Evolutionary conservation across 129 eudicot genomes (phyloP).

Genomic region (Deinandra increscens): DNA sequence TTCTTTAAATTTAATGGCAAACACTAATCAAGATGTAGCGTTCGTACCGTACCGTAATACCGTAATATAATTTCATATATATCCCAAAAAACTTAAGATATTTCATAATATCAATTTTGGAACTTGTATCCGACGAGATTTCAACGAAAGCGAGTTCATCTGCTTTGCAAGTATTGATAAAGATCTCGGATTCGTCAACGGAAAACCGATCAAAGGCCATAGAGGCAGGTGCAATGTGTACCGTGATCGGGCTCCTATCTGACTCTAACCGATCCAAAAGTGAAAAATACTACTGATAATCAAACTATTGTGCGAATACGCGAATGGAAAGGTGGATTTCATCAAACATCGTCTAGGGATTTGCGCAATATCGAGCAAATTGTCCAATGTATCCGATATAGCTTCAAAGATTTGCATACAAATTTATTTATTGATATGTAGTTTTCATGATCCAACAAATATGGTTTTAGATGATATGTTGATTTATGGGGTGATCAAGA

Average conservation of each 20-base stretch:
- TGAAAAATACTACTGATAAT: slow-evolving; percentile 44
- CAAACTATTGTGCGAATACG: slow-evolving; percentile 52
- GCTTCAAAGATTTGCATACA: slow-evolving; percentile 47
- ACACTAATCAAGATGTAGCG: too few species aligned
- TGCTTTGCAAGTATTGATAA: slow-evolving; percentile 44
- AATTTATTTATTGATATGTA: slow-evolving; percentile 49
- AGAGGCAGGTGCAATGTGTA: slow-evolving; percentile 59
- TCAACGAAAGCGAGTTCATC: slow-evolving; percentile 45
- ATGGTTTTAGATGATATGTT: slow-evolving; percentile 64
- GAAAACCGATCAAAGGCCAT: slow-evolving; percentile 49
- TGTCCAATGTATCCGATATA: slow-evolving; percentile 39
- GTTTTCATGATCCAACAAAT: slow-evolving; percentile 41
- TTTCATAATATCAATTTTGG: slow-evolving; percentile 56
- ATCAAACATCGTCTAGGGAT: slow-evolving; percentile 52
- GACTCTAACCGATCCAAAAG: slow-evolving; percentile 51
- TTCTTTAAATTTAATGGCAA: too few species aligned
- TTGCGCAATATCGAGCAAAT: slow-evolving; percentile 46
- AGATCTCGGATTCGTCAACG: slow-evolving; percentile 44
- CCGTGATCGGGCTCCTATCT: slow-evolving; percentile 55
- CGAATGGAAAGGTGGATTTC: slow-evolving; percentile 54
- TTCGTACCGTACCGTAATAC: too few species aligned
- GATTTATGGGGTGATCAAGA: slow-evolving; percentile 49
- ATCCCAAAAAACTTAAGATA: too few species aligned
- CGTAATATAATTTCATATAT: too few species aligned
- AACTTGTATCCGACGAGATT: slow-evolving; percentile 58